phyloP scores from a whole-genome alignment of 1,284 basidiomycete genomes.

The Farysia itapuensis region DNA sequence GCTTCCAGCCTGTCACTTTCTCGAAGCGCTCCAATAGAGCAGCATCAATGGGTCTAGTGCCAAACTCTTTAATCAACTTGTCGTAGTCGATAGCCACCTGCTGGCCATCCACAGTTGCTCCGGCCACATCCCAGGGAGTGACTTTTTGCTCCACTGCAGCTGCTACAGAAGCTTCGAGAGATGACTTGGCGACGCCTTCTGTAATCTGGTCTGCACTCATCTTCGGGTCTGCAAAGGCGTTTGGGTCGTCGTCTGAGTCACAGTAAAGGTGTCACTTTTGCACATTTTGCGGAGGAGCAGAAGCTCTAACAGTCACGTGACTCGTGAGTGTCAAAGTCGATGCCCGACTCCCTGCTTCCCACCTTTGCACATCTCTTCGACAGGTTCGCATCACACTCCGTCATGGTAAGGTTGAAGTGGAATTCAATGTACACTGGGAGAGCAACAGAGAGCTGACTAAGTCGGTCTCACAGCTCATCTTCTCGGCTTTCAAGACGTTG shows the following conservation, averaged over 20 bases:
- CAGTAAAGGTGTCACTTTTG: too few species aligned
- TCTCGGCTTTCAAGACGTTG: constrained; percentile 98
- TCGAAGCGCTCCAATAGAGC: constrained; percentile 87
- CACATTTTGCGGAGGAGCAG: too few species aligned
- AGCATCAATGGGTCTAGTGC: constrained; percentile 78
- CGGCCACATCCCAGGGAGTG: constrained; percentile 97
- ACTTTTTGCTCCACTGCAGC: constrained; percentile 70
- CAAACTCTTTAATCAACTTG: constrained; percentile 91
- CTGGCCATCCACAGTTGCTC: constrained; percentile 87
- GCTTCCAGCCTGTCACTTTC: constrained; percentile 80
- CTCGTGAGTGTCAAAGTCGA: too few species aligned
- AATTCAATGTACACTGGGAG: too few species aligned
- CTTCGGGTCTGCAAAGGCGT: too few species aligned
- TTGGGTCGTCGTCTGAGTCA: too few species aligned
- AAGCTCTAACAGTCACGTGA: too few species aligned
- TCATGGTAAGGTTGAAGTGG: too few species aligned
- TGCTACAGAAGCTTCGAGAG: constrained; percentile 26
- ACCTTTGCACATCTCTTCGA: too few species aligned
- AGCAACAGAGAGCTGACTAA: too few species aligned
- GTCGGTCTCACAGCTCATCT: constrained; percentile 94
- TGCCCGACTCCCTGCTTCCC: too few species aligned
- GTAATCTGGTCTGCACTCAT: constrained; percentile 37
- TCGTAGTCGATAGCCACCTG: constrained; percentile 79
- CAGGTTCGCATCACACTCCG: too few species aligned
- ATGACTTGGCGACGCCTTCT: constrained; percentile 34